Percentiles rank a stretch among this genome's conserved stretches.
These are phyloP conservation scores for Syzygium oleosum DNA, from an alignment of 345 rosid genomes.

Conservation along the genomic window DNA sequence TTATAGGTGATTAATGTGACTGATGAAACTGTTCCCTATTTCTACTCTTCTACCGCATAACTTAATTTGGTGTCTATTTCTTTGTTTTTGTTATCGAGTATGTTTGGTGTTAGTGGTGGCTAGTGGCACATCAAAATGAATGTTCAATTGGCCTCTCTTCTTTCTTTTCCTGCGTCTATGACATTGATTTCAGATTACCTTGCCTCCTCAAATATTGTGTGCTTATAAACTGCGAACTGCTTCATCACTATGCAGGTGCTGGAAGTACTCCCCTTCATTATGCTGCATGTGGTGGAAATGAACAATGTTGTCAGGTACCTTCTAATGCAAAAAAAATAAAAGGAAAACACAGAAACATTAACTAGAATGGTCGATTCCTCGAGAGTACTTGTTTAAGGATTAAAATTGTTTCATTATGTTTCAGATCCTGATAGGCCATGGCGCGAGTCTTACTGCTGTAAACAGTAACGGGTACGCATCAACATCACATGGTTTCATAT, in stretches of 20 bases:
- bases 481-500: background rate
- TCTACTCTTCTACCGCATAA: background rate
- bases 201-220: background rate
- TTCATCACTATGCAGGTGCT: slow-evolving; percentile 39
- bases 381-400: background rate
- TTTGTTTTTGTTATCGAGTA: background rate
- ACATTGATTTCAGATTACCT: background rate
- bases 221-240: background rate
- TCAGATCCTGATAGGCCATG: slow-evolving; percentile 60
- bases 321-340: background rate
- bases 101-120: background rate
- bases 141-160: background rate
- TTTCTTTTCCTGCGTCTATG: background rate
- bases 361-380: background rate
- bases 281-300: slow-evolving; percentile 89
- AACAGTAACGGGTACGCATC: slow-evolving; percentile 56
- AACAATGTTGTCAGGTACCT: slow-evolving; percentile 73
- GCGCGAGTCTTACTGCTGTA: slow-evolving; percentile 47
- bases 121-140: background rate
- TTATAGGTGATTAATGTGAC: slow-evolving; percentile 46
- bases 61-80: background rate
- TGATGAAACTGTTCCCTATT: background rate
- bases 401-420: slow-evolving; percentile 3
- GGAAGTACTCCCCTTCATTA: slow-evolving; percentile 90
- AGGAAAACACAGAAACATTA: background rate